A percentile compares a stretch with the other conserved stretches of the same genome.
phyloP scores from a whole-genome alignment of 495 filamentous ascomycete genomes.

The Penicillium canescens region DNA sequence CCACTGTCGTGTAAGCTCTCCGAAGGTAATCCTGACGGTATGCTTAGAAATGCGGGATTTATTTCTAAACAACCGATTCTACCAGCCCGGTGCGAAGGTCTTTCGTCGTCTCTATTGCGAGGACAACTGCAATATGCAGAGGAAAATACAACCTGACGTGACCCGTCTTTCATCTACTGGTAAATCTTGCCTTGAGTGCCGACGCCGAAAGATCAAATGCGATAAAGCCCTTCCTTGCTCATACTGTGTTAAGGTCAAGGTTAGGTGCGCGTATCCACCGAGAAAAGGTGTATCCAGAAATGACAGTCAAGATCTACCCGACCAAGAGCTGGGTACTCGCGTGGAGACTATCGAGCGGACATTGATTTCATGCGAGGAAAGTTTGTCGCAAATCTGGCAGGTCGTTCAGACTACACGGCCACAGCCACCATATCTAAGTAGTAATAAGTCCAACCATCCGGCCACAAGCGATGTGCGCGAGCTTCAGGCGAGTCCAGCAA shows the following conservation, averaged over 20 bases:
- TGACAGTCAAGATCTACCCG: neutral
- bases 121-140: no score
- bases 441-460: neutral
- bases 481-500: neutral
- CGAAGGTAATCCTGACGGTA: no score
- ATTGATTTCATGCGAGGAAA: constrained; percentile 3
- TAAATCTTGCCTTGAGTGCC: constrained; percentile 50
- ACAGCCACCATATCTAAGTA: neutral
- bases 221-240: constrained; percentile 48
- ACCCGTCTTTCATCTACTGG: no score
- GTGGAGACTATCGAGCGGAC: constrained; percentile 16
- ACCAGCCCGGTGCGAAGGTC: no score
- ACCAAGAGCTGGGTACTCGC: constrained; percentile 4
- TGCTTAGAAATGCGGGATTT: no score
- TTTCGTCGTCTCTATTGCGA: no score
- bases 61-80: no score
- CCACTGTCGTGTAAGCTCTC: no score
- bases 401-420: constrained; percentile 1
- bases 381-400: constrained; percentile 10
- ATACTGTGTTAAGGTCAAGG: constrained; percentile 41
- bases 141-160: no score
- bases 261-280: constrained; percentile 23
- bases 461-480: no score
- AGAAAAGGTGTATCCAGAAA: neutral
- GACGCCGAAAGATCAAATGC: constrained; percentile 57